Evolutionary conservation across 2,329 filamentous ascomycete genomes (phyloP).

Genomic region (Paecilomyces fulvus): DNA sequence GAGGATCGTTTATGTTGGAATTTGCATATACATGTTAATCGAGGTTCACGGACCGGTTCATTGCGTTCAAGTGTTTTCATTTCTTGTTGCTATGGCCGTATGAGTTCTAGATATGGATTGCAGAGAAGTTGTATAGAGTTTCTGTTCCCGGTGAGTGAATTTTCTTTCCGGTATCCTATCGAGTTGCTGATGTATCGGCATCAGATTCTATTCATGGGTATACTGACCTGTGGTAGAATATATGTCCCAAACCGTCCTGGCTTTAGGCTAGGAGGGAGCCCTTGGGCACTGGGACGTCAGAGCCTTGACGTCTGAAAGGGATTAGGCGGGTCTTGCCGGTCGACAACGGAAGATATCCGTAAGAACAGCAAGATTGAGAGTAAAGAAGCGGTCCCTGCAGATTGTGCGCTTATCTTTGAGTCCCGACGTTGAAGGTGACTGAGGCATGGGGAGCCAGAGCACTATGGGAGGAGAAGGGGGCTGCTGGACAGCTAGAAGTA

Average conservation of each 20-base stretch:
- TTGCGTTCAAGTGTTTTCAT: not conserved
- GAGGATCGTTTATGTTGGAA: not conserved
- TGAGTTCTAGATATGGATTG: not conserved
- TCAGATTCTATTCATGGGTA: not conserved
- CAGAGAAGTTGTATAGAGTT: not conserved
- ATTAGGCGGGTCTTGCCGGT: not conserved
- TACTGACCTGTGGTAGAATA: not conserved
- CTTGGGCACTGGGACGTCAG: not conserved
- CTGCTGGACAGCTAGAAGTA: not conserved
- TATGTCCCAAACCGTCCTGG: not conserved
- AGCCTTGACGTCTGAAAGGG: not conserved
- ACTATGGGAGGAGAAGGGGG: not conserved
- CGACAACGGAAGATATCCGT: not conserved
- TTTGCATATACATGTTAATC: not conserved
- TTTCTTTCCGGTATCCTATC: not conserved
- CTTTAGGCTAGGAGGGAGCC: not conserved
- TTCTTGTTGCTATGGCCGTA: not conserved
- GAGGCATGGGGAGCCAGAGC: not conserved
- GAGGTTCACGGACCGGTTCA: not conserved
- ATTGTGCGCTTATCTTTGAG: not conserved
- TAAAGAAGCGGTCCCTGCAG: not conserved
- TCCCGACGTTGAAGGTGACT: not conserved
- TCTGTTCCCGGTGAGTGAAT: not conserved
- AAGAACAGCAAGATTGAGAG: not conserved
- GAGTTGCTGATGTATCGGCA: not conserved